These are phyloP conservation scores for Nitzschia putrida DNA, from an alignment of 108 stramenopile genomes.

Conservation along the genomic window DNA sequence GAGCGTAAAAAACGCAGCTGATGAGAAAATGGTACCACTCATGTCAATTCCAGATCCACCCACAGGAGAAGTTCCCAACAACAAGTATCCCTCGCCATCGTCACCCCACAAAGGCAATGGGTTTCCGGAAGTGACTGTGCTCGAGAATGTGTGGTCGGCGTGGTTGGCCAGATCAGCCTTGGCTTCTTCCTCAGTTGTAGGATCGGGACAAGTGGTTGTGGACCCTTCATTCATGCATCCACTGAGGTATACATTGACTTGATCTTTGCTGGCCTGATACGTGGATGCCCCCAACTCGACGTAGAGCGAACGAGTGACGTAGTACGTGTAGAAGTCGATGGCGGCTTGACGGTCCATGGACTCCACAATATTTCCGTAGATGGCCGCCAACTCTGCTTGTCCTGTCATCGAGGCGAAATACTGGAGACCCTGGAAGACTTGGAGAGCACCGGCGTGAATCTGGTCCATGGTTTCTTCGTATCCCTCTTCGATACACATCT, in stretches of 20 bases:
- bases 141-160: constrained; percentile 41
- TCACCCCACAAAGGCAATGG: constrained; percentile 47
- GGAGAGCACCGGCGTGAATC: background rate
- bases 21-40: constrained; percentile 14
- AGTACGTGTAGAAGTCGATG: constrained; percentile 37
- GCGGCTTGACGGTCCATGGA: constrained; percentile 16
- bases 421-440: constrained; percentile 18
- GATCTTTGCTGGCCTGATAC: constrained; percentile 15
- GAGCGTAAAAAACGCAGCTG: background rate
- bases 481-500: constrained; percentile 39
- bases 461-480: constrained; percentile 30
- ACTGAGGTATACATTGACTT: background rate
- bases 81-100: constrained; percentile 30
- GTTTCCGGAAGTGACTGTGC: constrained; percentile 30
- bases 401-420: constrained; percentile 2
- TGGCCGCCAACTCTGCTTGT: background rate
- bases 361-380: constrained; percentile 8
- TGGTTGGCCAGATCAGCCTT: constrained; percentile 18
- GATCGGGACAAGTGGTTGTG: background rate
- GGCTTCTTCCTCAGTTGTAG: constrained; percentile 19
- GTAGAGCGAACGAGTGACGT: constrained; percentile 29
- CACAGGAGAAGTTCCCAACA: constrained; percentile 34
- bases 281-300: constrained; percentile 18
- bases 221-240: constrained; percentile 10
- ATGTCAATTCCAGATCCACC: constrained; percentile 47